Base-by-base conservation (phyloP, 2,329 filamentous ascomycete species). In the Penicillium sp. region DNA sequence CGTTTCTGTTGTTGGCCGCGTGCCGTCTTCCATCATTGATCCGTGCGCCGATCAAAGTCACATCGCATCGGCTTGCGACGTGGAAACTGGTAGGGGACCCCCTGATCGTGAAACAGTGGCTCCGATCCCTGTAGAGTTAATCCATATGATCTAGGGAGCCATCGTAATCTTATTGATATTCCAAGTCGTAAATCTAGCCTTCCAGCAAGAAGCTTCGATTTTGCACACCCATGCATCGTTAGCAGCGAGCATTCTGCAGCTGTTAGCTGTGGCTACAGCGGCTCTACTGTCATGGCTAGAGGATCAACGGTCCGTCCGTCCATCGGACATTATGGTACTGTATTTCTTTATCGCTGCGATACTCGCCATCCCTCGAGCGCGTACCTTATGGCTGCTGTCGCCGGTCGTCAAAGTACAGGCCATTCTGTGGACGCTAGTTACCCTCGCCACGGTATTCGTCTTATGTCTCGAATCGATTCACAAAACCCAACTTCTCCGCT, bases 401-500 rank as follows among this genome's bases (percentile, higher is more conserved):
- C 42, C 57, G 10, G 30, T 48, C 16, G 68, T 73, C 11, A 4
- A 48, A 33, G 40, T 30, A 7, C 61, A 67, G 6, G 52, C 67
- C 4, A 46, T 58, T 22, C 19, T 58, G 6, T 61, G 55, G 55
- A 61, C 51, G 8, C 16, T 61, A 7, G 67, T 78, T 42, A 76
- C 75, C 1, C 68, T 76, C 6, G 63, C 80, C 30, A 82, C 80
- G 22, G 19, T 77, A 5, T 63, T 76, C 11, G 61, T 81, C 0
- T 64, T 80, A 3, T 67, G 78, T 28, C 68, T 80, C 1, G 82
- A 82, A 64, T 74, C 76, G 8, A 67, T 71, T 13, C 73, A 77
- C 25, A 83, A 82, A 62, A 66, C 71, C 19, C 65, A 64, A 11
- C 64, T 76, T 10, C 72, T 70, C 76, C 72, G 0, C 55, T 68